phyloP scores from a whole-genome alignment of 2,329 filamentous ascomycete species.

The Leptographium flavum region DNA sequence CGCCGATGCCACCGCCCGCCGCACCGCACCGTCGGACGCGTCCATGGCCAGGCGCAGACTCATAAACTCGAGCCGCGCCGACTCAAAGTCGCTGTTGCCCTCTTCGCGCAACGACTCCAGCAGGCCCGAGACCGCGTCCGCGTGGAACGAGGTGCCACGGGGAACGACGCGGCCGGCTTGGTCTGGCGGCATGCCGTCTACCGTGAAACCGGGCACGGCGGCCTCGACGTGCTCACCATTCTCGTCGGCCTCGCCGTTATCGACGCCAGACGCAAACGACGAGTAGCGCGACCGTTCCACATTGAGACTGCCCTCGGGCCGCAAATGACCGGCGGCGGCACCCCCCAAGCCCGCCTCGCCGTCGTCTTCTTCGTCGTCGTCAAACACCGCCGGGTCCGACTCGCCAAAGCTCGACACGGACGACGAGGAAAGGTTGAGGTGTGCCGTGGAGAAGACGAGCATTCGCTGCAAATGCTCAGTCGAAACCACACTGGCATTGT shows the following conservation, averaged over 20 bases:
- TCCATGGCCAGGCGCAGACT: conserved; percentile 83
- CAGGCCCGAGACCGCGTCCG: conserved; percentile 76
- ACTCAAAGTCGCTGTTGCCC: conserved; percentile 64
- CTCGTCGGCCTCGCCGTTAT: not conserved
- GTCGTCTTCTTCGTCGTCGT: conserved; percentile 14
- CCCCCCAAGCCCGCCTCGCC: not conserved
- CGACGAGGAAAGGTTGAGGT: conserved; percentile 37
- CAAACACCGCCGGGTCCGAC: conserved; percentile 20
- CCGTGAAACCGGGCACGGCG: not conserved
- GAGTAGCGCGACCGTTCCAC: conserved; percentile 53
- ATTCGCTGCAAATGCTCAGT: conserved; percentile 37
- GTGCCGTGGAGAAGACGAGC: conserved; percentile 38
- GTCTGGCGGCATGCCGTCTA: conserved; percentile 12
- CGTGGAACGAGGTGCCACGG: conserved; percentile 53
- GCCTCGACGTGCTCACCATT: not conserved
- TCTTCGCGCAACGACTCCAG: conserved; percentile 68
- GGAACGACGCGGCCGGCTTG: not conserved
- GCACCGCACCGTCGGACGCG: conserved; percentile 78
- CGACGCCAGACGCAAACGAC: conserved; percentile 59
- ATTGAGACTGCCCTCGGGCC: conserved; percentile 27
- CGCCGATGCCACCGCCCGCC: conserved; percentile 70
- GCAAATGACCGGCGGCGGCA: conserved; percentile 9
- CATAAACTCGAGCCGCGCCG: conserved; percentile 76
- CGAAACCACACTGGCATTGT: conserved; percentile 18
- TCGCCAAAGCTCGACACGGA: conserved; percentile 42